Evolutionary conservation across 2,329 filamentous ascomycete genomes (phyloP), one percentile per base, ranked within the genome.

Genomic region (Cladophialophora psammophila): DNA sequence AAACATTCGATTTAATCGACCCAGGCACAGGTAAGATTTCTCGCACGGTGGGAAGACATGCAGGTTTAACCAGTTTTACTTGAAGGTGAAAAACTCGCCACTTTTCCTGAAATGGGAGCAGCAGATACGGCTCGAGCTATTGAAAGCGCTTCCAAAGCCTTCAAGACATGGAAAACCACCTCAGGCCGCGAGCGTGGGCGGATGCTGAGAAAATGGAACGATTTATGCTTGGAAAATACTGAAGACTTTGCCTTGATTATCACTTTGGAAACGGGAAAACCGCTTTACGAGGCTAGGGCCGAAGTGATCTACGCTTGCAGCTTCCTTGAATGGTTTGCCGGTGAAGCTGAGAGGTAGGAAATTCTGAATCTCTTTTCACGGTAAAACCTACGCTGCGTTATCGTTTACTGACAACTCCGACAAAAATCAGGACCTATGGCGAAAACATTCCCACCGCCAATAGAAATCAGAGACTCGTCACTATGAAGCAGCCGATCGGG

Each of bases 1-100:
- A 95, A 85, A 97, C 92, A 50, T 98, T 98, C 79, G 89, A 94
- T 77, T 92, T 97, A 67, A 59, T 54, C 38, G 92, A 99, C 78
- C 94, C 94, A 7, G 90, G 92, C 1, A 92, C 92, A 72, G 86
- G 91, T 72, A 79, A 91, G 34, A 93, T 98, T 50, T 50, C 45
- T 1, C 15, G 8, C 26, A 26, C 18, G 18, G 20, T 10, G n/a
- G 18, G 3, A 50, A 20, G 9, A 26, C 18, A 50, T 48, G 45
- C 18, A 10, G 45, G 26, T 5, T 20, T 50, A 26, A 50, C 45
- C 7, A 10, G 7, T 26, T 48, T 6, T 9, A 26, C 10, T 26
- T 12, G 5, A 26, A 50, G 45, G 45, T 34, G 56, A 59, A 48
- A 45, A n/a, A n/a, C 15, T 59, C 9, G 93, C 92, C 66, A 92